Evolutionary conservation across 345 rosid genomes (phyloP), one percentile per base, ranked within the genome.

Genomic region (Hibiscus mutabilis): DNA sequence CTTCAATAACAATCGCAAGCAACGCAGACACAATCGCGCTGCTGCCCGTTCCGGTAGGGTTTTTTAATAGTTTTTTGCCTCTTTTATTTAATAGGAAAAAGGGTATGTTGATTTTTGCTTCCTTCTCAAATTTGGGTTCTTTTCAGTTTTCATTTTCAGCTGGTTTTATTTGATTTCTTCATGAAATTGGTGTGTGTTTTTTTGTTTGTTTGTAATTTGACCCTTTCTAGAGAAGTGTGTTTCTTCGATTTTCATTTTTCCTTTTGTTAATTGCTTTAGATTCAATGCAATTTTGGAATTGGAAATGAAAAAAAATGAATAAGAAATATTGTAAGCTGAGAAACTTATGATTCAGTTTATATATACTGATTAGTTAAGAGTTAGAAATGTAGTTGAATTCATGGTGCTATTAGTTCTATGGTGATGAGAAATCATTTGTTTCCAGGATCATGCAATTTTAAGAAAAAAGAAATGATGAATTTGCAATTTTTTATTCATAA

Each of bases 11-110:
- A 79, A 82, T 78, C 86, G 83, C 22, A 80, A 78, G 67, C 85
- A 25, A 25, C 74, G 74, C 73, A 73, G 86, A 71, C 16, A 77
- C 24, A 75, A 80, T 81, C 90, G 52, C 19, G 68, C 81, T 44
- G 73, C 82, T 16, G 2, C 68, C 64, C 24, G 24, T 63, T 84
- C 90, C 1, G 88, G 90, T 88, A 11, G 10, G 11, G 5, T 60
- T 25, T 7, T 29, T 13, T 9, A n/a, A n/a, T n/a, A n/a, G n/a
- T n/a, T n/a, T n/a, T n/a, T n/a, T n/a, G n/a, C n/a, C n/a, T 40
- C 11, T 35, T 1, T 11, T 62, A 37, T 71, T 59, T 9, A 59
- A 58, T 25, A 46, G 22, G 15, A n/a, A n/a, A 18, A 19, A 33
- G 18, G 2, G 51, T 19, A 37, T 40, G 65, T 70, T 59, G 66